Evolutionary conservation across 148 eudicot genomes (phyloP).

Genomic region (Cornus florida): DNA sequence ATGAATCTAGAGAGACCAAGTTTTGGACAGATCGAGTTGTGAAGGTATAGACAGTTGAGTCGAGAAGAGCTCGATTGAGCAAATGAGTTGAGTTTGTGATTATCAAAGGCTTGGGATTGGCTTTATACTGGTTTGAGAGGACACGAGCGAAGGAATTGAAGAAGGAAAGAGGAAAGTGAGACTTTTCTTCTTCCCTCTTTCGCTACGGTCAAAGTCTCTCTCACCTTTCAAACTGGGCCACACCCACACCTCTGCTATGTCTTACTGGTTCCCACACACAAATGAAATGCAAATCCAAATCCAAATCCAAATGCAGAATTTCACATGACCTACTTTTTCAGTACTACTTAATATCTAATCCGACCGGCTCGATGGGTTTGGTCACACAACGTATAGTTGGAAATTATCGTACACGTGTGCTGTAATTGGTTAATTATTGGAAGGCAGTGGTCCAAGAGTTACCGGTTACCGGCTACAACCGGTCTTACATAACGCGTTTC

Average conservation of each 20-base stretch:
- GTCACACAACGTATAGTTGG: slow-evolving; percentile 13
- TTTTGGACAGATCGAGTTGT: too few relatives aligned
- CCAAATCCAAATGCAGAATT: slow-evolving; percentile 14
- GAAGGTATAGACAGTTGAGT: not conserved
- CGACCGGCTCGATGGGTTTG: not conserved
- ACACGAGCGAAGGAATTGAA: slow-evolving; percentile 12
- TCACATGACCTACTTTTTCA: not conserved
- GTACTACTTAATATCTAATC: not conserved
- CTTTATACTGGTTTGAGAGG: not conserved
- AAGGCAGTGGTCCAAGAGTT: not conserved
- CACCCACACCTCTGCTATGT: slow-evolving; percentile 28
- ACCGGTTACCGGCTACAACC: not conserved
- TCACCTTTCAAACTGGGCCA: slow-evolving; percentile 38
- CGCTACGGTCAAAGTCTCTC: slow-evolving; percentile 44
- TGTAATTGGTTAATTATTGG: not conserved
- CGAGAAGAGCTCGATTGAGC: slow-evolving; percentile 3
- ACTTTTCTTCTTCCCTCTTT: slow-evolving; percentile 46
- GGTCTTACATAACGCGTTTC: not conserved
- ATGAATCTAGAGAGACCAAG: slow-evolving; percentile 2
- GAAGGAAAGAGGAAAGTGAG: slow-evolving; percentile 66
- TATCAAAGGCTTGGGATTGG: not conserved
- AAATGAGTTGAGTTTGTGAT: not conserved
- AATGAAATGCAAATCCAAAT: slow-evolving; percentile 6
- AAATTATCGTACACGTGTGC: not conserved
- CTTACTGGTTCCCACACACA: slow-evolving; percentile 28